Evolutionary conservation across 139 green algal genomes (phyloP).

Genomic region (Limnomonas spitsbergensis): DNA sequence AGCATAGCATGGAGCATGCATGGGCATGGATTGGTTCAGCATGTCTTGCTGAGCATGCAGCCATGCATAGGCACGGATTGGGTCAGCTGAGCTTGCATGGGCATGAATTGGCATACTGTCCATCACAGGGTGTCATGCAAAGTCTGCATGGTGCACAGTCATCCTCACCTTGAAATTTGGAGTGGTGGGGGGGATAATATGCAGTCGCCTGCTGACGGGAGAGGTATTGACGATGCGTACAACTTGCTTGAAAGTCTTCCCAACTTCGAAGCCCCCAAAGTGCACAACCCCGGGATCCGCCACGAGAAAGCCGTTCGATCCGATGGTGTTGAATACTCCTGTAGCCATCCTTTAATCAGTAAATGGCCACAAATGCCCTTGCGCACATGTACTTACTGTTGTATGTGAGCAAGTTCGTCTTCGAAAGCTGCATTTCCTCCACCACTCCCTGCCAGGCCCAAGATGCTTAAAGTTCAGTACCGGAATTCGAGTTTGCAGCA

Average conservation of each 20-base stretch:
- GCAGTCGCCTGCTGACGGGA: constrained; percentile 23
- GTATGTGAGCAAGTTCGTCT: constrained; percentile 36
- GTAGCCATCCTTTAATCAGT: background rate
- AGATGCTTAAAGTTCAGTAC: background rate
- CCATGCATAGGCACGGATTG: no score
- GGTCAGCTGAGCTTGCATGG: no score
- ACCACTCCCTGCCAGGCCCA: constrained; percentile 36
- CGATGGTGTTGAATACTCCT: constrained; percentile 3
- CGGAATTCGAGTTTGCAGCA: background rate
- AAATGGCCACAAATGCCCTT: background rate
- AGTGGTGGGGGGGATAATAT: constrained; percentile 42
- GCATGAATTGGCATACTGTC: no score
- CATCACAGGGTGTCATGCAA: constrained; percentile 1
- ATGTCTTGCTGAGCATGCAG: no score
- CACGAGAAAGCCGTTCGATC: background rate
- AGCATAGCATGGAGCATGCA: no score
- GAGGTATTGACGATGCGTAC: constrained; percentile 9
- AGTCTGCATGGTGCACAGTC: no score
- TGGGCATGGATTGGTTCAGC: no score
- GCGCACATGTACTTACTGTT: constrained; percentile 29
- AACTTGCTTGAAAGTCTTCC: constrained; percentile 32
- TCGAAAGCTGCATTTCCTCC: constrained; percentile 35
- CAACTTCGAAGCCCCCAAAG: constrained; percentile 44
- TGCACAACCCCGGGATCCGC: constrained; percentile 37
- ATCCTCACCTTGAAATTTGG: constrained; percentile 38